These are phyloP conservation scores for Clarireedia monteithiana DNA, from an alignment of 2,329 filamentous ascomycete species.

Conservation along the genomic window DNA sequence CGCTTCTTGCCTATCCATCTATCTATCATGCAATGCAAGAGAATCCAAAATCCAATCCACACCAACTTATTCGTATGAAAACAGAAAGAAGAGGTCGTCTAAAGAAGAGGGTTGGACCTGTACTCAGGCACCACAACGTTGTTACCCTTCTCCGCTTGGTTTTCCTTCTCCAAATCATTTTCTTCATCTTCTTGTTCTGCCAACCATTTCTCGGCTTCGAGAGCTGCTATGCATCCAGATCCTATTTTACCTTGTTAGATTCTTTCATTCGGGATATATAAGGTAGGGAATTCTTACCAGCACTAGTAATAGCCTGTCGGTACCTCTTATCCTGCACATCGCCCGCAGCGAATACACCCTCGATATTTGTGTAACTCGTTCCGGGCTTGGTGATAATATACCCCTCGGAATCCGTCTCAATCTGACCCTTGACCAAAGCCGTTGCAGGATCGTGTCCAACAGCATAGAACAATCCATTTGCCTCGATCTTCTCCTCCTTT, in stretches of 20 bases:
- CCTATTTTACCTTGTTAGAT: constrained; percentile 40
- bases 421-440: constrained; percentile 78
- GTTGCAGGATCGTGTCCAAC: constrained; percentile 95
- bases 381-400: constrained; percentile 88
- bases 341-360: constrained; percentile 92
- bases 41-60: neutral
- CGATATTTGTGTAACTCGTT: constrained; percentile 76
- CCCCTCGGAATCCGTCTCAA: constrained; percentile 81
- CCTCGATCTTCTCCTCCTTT: constrained; percentile 73
- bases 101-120: constrained; percentile 56
- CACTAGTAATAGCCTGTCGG: constrained; percentile 94
- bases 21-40: neutral
- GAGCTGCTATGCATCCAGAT: constrained; percentile 87
- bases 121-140: constrained; percentile 53
- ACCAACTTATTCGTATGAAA: neutral
- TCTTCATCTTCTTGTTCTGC: constrained; percentile 46
- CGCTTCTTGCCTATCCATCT: neutral
- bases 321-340: constrained; percentile 99
- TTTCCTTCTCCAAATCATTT: constrained; percentile 33
- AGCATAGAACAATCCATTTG: constrained; percentile 93
- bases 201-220: constrained; percentile 93
- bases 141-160: constrained; percentile 34
- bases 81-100: neutral
- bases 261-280: neutral
- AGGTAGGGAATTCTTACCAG: constrained; percentile 52